Conservation (phyloP, 495 filamentous ascomycete species). For the Xylaria venustula region DNA sequence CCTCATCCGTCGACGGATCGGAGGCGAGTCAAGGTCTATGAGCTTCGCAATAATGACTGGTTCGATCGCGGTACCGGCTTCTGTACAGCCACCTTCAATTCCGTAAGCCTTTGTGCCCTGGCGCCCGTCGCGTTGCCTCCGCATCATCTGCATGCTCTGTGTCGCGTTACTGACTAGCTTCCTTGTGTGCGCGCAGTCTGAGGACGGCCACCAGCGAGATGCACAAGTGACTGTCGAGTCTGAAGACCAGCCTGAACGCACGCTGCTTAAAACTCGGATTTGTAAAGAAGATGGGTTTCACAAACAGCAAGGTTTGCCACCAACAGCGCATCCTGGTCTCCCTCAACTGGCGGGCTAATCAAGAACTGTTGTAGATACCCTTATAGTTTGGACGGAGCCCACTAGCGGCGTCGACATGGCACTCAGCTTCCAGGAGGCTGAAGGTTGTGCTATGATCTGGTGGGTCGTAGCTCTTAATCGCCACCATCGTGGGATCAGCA, state of each 20-base stretch:
- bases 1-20: constrained; percentile 79
- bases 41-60: constrained; percentile 98
- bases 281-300: constrained; percentile 95
- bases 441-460: constrained; percentile 93
- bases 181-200: constrained; percentile 27
- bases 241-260: constrained; percentile 81
- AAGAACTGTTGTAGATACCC: constrained; percentile 63
- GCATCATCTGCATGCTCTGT: constrained; percentile 2
- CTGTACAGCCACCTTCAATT: constrained; percentile 74
- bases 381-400: constrained; percentile 96
- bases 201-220: constrained; percentile 58
- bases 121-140: constrained; percentile 8
- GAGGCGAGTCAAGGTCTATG: constrained; percentile 99
- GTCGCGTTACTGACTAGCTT: constrained; percentile 18
- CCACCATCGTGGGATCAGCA: background rate
- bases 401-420: constrained; percentile 89
- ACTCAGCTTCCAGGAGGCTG: constrained; percentile 95
- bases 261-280: constrained; percentile 85
- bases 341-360: constrained; percentile 24
- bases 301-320: constrained; percentile 85
- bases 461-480: constrained; percentile 37
- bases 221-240: constrained; percentile 88
- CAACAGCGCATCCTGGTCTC: background rate
- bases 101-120: constrained; percentile 65
- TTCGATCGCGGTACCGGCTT: constrained; percentile 97